phyloP scores from a whole-genome alignment of 306 rosid genomes.

The Prunus kanzakura region DNA sequence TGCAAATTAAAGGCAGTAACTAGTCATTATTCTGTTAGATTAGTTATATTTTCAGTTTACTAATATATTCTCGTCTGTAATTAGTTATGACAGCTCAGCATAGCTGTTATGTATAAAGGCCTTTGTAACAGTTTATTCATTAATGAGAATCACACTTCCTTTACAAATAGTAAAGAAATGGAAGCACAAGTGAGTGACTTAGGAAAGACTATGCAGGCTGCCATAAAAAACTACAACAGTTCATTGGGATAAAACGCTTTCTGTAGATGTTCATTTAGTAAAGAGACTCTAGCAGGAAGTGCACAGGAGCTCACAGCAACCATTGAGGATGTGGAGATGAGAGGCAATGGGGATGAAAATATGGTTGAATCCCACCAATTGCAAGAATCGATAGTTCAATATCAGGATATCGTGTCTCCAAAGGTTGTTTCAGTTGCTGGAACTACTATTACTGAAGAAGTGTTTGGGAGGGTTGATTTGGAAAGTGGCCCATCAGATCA shows the following conservation, averaged over 20 bases:
- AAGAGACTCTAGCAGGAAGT: slow-evolving; percentile 25
- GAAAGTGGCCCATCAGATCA: slow-evolving; percentile 22
- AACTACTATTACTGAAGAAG: slow-evolving; percentile 4
- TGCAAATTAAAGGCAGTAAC: no score
- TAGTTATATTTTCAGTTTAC: no score
- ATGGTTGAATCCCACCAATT: slow-evolving; percentile 25
- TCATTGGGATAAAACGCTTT: slow-evolving; percentile 17
- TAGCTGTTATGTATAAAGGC: no score
- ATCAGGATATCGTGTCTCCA: slow-evolving; percentile 27
- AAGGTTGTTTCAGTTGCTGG: slow-evolving; percentile 17
- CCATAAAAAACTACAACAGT: slow-evolving; percentile 28
- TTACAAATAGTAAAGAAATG: slow-evolving; percentile 35
- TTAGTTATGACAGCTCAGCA: no score
- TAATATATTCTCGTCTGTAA: no score
- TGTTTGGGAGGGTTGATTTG: slow-evolving; percentile 25
- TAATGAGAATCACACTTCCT: no score
- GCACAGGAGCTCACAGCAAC: slow-evolving; percentile 20
- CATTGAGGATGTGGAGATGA: slow-evolving; percentile 34
- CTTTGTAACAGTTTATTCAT: no score
- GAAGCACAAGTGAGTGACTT: slow-evolving; percentile 26
- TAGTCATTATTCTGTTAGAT: no score
- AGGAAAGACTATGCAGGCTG: slow-evolving; percentile 15
- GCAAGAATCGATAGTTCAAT: slow-evolving; percentile 12
- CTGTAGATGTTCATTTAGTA: slow-evolving; percentile 13
- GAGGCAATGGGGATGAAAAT: slow-evolving; percentile 28